Evolutionary conservation across 1,284 basidiomycete species (phyloP).

Genomic region (Apiotrichum gamsii): DNA sequence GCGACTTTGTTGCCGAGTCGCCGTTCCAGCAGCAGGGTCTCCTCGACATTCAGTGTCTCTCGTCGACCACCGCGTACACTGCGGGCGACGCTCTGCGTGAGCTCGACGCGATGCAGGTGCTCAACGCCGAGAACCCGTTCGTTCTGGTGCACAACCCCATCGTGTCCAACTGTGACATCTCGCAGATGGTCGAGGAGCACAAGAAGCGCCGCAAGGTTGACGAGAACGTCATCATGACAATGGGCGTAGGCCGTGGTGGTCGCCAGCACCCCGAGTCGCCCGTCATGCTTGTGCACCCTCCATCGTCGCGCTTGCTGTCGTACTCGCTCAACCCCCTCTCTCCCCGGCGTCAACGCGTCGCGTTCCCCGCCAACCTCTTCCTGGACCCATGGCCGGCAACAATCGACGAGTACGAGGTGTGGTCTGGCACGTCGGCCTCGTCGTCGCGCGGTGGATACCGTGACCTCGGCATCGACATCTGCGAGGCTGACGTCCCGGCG

Average conservation of each 20-base stretch:
- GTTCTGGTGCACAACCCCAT: constrained; percentile 90
- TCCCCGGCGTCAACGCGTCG: constrained; percentile 37
- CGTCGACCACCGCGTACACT: constrained; percentile 81
- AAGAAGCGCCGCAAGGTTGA: constrained; percentile 79
- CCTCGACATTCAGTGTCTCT: constrained; percentile 78
- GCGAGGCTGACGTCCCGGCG: constrained; percentile 63
- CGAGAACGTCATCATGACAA: constrained; percentile 94
- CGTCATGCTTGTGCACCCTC: constrained; percentile 46
- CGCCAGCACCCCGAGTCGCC: constrained; percentile 46
- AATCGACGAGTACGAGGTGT: constrained; percentile 69
- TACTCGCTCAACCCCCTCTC: constrained; percentile 43
- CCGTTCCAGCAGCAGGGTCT: constrained; percentile 43
- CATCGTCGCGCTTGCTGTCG: constrained; percentile 40
- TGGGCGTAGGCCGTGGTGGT: constrained; percentile 60
- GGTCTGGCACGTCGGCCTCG: constrained; percentile 54
- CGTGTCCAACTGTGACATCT: constrained; percentile 86
- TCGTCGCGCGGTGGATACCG: constrained; percentile 36
- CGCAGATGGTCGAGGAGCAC: constrained; percentile 80
- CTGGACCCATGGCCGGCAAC: constrained; percentile 51
- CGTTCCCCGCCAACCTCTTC: constrained; percentile 41
- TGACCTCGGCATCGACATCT: constrained; percentile 51
- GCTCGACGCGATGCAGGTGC: constrained; percentile 79
- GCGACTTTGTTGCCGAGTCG: constrained; percentile 53
- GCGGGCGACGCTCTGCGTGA: constrained; percentile 95
- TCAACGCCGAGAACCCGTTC: constrained; percentile 73